Base-by-base conservation (phyloP, 2,329 filamentous ascomycete genomes). In the Cladosporium sp. region DNA sequence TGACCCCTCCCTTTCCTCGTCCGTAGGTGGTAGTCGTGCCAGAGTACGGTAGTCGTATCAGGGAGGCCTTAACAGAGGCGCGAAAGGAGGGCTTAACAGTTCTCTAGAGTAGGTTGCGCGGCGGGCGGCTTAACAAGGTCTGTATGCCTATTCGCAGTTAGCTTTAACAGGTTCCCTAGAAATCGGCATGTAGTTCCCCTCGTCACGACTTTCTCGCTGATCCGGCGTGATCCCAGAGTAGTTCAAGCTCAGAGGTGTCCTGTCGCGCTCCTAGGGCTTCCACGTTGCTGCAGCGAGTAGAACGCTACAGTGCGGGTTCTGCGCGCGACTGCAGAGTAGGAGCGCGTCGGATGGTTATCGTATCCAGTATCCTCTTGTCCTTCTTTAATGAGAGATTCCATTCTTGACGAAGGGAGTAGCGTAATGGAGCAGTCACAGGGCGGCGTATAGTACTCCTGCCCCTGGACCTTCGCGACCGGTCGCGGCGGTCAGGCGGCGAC, bases 341-440 rank as follows among this genome's bases (percentile, higher is more conserved):
- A 54, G 25, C 30, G 30, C 56, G 28, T 58, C 56, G 39, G 18
- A 7, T 26, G 58, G 58, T 61, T 49, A 30, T 61, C 58, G 25
- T 61, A 18, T 49, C 58, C 26, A 61, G 39, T 49, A 61, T 61
- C 36, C 39, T 49, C 36, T 26, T 26, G 49, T 13, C 25, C 16
- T 30, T 54, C 49, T 26, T 30, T 30, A 30, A 30, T 18, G 49
- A 54, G 49, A 3, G 25, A 28, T 30, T 32, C 30, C 30, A 32
- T 32, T 32, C 30, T 32, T 32, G 30, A 32, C 10, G 30, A 11
- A 32, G 30, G 30, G 10, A 30, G 49, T 54, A 54, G 10, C 49
- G 49, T 54, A 4, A 28, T 54, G 49, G 49, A 54, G 13, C 23
- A 14, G 25, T 54, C 49, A 28, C 25, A 28, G 25, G 49, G 25